Evolutionary conservation across 352 stramenopile species (phyloP).

Genomic region (Phytopythium cucurbitacearum): DNA sequence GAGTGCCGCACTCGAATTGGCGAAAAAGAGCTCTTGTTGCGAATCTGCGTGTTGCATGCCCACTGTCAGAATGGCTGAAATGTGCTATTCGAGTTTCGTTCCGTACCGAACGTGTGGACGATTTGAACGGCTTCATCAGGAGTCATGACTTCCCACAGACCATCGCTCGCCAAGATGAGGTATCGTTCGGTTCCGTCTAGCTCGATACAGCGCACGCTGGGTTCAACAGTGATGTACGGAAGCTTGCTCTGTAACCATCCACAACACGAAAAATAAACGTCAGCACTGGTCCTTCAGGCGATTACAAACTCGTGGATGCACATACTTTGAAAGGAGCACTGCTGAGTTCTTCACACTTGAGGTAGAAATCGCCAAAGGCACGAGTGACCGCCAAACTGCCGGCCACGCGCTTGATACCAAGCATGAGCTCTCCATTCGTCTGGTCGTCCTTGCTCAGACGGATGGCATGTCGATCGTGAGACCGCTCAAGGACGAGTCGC

Average conservation of each 20-base stretch:
- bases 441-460: conserved; percentile 91
- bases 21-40: conserved; percentile 53
- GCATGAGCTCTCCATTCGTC: conserved; percentile 34
- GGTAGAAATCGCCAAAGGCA: conserved; percentile 91
- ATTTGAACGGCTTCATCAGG: conserved; percentile 60
- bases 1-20: conserved; percentile 41
- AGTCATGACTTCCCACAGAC: conserved; percentile 77
- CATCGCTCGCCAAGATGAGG: conserved; percentile 78
- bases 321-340: conserved; percentile 88
- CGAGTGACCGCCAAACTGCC: conserved; percentile 90
- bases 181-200: conserved; percentile 58
- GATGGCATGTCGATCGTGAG: conserved; percentile 75
- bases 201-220: conserved; percentile 43
- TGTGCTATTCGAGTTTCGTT: not conserved
- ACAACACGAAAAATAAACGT: conserved; percentile 2
- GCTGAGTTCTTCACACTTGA: conserved; percentile 91
- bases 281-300: not conserved
- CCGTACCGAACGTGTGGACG: conserved; percentile 63
- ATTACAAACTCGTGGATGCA: not conserved
- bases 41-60: conserved; percentile 20
- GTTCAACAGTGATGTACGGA: conserved; percentile 73
- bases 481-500: conserved; percentile 53
- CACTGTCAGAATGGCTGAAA: not conserved
- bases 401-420: conserved; percentile 88
- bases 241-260: conserved; percentile 53